These are phyloP conservation scores for Spiraea crenata DNA, from an alignment of 331 rosid genomes.

Conservation along the genomic window DNA sequence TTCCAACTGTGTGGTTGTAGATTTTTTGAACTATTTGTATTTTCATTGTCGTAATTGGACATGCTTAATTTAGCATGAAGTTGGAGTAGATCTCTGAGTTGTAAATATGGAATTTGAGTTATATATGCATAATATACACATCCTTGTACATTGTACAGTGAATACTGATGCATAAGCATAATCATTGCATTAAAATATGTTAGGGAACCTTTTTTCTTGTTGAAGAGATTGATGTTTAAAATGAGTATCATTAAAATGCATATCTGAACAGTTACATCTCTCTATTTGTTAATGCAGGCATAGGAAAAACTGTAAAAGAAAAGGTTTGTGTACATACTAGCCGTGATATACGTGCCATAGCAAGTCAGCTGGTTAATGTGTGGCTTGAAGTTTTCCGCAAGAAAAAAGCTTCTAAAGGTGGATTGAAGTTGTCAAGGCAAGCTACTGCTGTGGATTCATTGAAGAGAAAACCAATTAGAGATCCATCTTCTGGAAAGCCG, in stretches of 20 bases:
- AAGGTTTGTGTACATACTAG: conserved; percentile 99
- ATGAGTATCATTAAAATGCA: neutral
- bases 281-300: conserved; percentile 58
- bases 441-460: conserved; percentile 57
- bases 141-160: neutral
- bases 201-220: neutral
- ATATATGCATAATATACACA: neutral
- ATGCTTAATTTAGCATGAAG: conserved; percentile 6
- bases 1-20: neutral
- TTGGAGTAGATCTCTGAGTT: neutral
- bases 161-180: neutral
- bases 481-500: conserved; percentile 71
- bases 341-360: conserved; percentile 98
- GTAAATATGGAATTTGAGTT: neutral
- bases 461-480: conserved; percentile 64
- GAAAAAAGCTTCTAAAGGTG: conserved; percentile 86
- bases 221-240: neutral
- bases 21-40: neutral
- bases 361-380: conserved; percentile 92
- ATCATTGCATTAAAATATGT: conserved; percentile 6
- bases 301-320: conserved; percentile 96
- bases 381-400: conserved; percentile 99
- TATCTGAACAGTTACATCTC: conserved; percentile 14
- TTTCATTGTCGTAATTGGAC: conserved; percentile 15
- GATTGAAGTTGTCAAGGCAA: conserved; percentile 66